Conservation (phyloP, 2,329 filamentous ascomycete genomes). For the Geosmithia putterillii region DNA sequence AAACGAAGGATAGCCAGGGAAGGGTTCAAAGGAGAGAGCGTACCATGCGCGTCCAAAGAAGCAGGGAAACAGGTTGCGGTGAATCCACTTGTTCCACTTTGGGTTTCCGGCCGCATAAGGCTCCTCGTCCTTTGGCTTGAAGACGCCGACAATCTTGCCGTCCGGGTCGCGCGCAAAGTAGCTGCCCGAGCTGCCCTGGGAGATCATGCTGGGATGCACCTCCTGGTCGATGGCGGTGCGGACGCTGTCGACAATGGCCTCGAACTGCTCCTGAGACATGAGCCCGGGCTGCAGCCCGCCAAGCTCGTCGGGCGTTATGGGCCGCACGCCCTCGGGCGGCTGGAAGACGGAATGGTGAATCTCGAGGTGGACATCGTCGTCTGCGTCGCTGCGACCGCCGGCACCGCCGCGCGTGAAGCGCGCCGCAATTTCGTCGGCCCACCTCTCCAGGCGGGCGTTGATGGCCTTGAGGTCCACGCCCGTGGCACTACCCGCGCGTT, state of each 20-base stretch:
- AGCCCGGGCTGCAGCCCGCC: conserved; percentile 49
- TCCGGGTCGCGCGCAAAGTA: conserved; percentile 91
- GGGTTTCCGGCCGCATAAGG: conserved; percentile 94
- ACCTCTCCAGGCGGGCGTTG: conserved; percentile 86
- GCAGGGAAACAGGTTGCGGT: conserved; percentile 92
- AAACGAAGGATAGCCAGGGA: neutral
- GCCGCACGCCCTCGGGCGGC: conserved; percentile 74
- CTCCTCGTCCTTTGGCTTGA: conserved; percentile 98
- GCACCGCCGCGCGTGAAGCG: conserved; percentile 85
- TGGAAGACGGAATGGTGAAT: conserved; percentile 98
- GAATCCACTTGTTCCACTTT: conserved; percentile 99
- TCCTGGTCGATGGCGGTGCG: conserved; percentile 78
- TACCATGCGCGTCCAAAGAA: conserved; percentile 88
- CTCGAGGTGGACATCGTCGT: conserved; percentile 78
- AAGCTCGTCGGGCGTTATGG: conserved; percentile 63
- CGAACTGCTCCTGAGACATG: conserved; percentile 73
- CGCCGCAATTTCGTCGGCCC: conserved; percentile 95
- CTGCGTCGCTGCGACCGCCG: conserved; percentile 57
- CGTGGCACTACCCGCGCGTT: conserved; percentile 57
- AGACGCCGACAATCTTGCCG: conserved; percentile 92
- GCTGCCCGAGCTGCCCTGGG: conserved; percentile 92
- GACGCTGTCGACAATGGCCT: conserved; percentile 83
- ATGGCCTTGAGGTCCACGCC: conserved; percentile 97
- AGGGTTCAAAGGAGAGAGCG: conserved; percentile 13
- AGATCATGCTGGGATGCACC: conserved; percentile 88